Evolutionary conservation across 1,139 yeast genomes (phyloP), one percentile per base, ranked within the genome.

Genomic region (Candida sp.): DNA sequence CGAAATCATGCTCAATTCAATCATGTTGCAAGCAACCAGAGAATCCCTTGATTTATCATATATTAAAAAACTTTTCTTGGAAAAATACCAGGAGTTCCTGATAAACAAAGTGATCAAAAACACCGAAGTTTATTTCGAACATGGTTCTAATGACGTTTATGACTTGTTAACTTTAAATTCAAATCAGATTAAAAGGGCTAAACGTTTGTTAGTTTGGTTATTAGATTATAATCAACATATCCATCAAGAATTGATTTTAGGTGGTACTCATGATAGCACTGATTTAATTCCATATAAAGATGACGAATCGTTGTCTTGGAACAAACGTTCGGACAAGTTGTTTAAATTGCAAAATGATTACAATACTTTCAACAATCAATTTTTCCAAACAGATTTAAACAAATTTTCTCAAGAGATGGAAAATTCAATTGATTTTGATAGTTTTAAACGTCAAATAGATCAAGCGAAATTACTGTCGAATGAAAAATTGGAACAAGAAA

Each of bases 161-260:
- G 65, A 60, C 40, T 51, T 73, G 39, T 54, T 60, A 22, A 58
- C 75, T 2, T 49, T 66, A n/a, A 61, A 58, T 38, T 44, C 46
- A 15, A 55, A 48, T 22, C 68, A 64, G 45, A 56, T 66, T 22
- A 57, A 60, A 41, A 54, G 69, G 19, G 71, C 71, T 11, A 70
- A 68, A 47, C 51, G 79, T 38, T 57, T 73, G 15, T 49, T 74
- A 19, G 47, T 70, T 42, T 73, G 78, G 78, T 49, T 57, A 22
- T 54, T 73, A 41, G 62, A 69, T 48, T 60, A 61, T 45, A 70
- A 70, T 43, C 52, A 60, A 29, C 76, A 69, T 47, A 43, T 55
- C 15, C 50, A 51, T 21, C 58, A 58, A 35, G 38, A 39, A 22
- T 41, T 69, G 23, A 9, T 32, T 27, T 41, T 49, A 0, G 38